Evolutionary conservation across 257 asterid species (phyloP).

Genomic region (Buddleja alternifolia): DNA sequence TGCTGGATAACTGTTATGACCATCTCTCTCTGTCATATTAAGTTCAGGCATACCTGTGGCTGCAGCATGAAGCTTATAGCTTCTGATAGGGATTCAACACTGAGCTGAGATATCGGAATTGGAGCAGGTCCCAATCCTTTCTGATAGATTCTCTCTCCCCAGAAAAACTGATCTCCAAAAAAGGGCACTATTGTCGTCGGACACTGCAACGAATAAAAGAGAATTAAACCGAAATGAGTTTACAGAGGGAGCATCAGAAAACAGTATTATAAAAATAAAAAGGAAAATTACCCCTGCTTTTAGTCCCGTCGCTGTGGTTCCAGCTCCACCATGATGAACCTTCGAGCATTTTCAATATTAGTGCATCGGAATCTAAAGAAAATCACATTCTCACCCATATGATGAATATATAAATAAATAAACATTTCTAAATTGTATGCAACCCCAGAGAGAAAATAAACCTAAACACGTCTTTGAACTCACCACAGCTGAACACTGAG

Average conservation of each 20-base stretch:
- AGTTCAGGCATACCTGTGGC: constrained; percentile 62
- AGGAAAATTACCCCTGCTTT: constrained; percentile 79
- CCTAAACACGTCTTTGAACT: constrained; percentile 38
- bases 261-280: neutral
- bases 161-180: constrained; percentile 96
- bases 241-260: neutral
- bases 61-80: constrained; percentile 94
- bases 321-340: constrained; percentile 99
- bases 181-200: constrained; percentile 96
- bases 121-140: constrained; percentile 88
- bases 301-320: constrained; percentile 96
- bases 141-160: constrained; percentile 88
- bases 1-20: too few species aligned
- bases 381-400: neutral
- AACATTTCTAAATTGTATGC: neutral
- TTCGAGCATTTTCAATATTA: constrained; percentile 34
- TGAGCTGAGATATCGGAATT: constrained; percentile 83
- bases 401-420: neutral
- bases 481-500: constrained; percentile 97
- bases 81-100: constrained; percentile 73
- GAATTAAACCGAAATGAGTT: neutral
- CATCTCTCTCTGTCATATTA: too few species aligned
- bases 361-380: constrained; percentile 14
- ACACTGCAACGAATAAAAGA: constrained; percentile 61
- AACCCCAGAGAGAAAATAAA: neutral